phyloP scores from a whole-genome alignment of 345 rosid genomes.

The Tarenaya hassleriana region DNA sequence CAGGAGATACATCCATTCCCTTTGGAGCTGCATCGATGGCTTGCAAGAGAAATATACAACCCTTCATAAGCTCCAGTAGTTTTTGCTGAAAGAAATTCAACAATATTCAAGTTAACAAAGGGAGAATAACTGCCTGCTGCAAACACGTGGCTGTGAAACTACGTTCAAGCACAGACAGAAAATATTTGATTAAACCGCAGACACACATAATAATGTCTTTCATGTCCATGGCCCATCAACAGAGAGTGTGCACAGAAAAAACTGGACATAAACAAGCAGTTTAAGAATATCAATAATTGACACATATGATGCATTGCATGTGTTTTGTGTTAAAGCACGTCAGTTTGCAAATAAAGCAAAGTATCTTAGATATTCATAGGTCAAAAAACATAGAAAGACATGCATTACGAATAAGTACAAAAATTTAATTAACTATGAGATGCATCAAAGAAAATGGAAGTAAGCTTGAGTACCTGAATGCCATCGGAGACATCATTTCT shows the following conservation, averaged over 20 bases:
- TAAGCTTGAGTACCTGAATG: conserved; percentile 55
- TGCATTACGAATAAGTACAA: neutral
- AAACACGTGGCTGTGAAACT: neutral
- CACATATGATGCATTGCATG: neutral
- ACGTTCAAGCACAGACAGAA: neutral
- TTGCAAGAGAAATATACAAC: conserved; percentile 48
- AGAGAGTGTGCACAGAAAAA: conserved; percentile 1
- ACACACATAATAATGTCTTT: neutral
- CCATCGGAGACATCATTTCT: conserved; percentile 39
- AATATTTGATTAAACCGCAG: neutral
- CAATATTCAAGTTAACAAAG: neutral
- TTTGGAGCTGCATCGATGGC: conserved; percentile 43
- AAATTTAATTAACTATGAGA: neutral
- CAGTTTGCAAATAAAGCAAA: neutral
- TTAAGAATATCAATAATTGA: conserved; percentile 6
- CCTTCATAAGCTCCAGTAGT: conserved; percentile 70
- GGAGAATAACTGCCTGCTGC: neutral
- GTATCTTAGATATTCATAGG: neutral
- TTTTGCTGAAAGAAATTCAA: conserved; percentile 40
- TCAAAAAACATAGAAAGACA: conserved; percentile 4
- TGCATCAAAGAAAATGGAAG: neutral
- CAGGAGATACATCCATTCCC: conserved; percentile 32
- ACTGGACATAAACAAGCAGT: neutral
- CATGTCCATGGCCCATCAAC: neutral
- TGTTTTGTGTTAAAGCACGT: neutral